A percentile compares a stretch with the other conserved stretches of the same genome.
Evolutionary conservation across 2,329 filamentous ascomycete genomes (phyloP).

Genomic region (Cucurbitaria berberidis): DNA sequence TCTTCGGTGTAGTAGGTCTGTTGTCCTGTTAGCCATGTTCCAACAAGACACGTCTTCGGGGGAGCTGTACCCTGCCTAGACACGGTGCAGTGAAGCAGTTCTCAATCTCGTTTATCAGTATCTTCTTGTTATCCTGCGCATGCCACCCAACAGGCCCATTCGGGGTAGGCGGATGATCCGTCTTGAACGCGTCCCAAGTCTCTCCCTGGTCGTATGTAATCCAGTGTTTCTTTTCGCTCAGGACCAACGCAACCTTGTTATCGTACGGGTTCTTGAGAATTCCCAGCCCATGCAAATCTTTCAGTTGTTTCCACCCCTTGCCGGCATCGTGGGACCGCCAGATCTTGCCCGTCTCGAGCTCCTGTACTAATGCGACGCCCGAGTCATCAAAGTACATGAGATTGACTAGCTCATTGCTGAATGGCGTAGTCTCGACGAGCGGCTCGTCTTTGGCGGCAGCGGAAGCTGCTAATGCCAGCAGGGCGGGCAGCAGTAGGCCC

Average conservation of each 20-base stretch:
- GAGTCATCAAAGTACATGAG: constrained; percentile 93
- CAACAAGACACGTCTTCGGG: too few species aligned
- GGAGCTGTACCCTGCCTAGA: constrained; percentile 57
- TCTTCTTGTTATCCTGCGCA: constrained; percentile 79
- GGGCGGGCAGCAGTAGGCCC: constrained; percentile 55
- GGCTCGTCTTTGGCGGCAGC: constrained; percentile 65
- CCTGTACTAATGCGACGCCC: constrained; percentile 78
- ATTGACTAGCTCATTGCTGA: constrained; percentile 70
- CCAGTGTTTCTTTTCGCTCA: constrained; percentile 78
- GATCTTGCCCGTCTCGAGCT: constrained; percentile 67
- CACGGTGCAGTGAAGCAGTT: constrained; percentile 49
- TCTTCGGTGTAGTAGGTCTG: constrained; percentile 77
- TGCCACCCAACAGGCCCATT: constrained; percentile 76
- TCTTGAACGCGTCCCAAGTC: constrained; percentile 77
- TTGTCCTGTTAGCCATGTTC: constrained; percentile 13
- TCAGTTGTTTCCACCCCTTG: constrained; percentile 71
- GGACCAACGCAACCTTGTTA: constrained; percentile 76
- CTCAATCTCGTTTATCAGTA: constrained; percentile 72
- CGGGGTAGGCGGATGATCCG: constrained; percentile 60
- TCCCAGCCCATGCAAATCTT: constrained; percentile 65
- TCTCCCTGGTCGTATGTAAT: constrained; percentile 83
- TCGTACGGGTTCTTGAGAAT: constrained; percentile 82
- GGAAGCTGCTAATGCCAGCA: constrained; percentile 54
- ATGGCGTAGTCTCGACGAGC: constrained; percentile 66
- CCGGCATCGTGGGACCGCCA: constrained; percentile 85